Evolutionary conservation across 2,329 filamentous ascomycete genomes (phyloP), one percentile per base, ranked within the genome.

Genomic region (Stemphylium beticola): DNA sequence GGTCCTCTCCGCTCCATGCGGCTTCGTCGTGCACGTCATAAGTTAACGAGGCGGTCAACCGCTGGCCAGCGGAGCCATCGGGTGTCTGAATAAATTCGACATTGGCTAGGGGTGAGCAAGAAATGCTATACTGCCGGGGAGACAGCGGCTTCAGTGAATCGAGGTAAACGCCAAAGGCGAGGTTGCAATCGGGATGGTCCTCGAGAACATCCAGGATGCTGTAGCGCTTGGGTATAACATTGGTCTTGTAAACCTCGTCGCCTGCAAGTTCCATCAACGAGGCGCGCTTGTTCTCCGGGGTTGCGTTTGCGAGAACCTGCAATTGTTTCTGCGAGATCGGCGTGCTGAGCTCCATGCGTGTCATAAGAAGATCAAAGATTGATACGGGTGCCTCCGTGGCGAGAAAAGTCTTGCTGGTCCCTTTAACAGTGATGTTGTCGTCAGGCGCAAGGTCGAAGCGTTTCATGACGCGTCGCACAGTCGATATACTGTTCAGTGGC

Each of bases 31-130:
- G 51, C 12, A 54, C 46, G 14, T 54, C 51, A 5, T 54, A 54
- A 10, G 51, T 54, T 12, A 54, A 20, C 4, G 51, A 50, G 7
- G 46, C 51, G 15, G 40, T 40, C 15, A 54, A 17, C 6, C 40
- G 51, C 20, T 54, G 51, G 5, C 1, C 17, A 2, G 46, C 22
- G 3, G 40, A 34, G 26, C 51, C 46, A 15, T 50, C 34, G 1
- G 34, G 10, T 15, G 38, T 49, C n/a, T 44, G 46, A 17, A 50
- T 15, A 17, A 54, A 54, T 7, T 54, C 51, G 0, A 78, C 68
- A n/a, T 85, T 79, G 36, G 76, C 77, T 0, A 90, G 78, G 0
- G 88, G 87, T 0, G 88, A 90, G 0, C 88, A 91, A 1, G 88
- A 90, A 66, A 92, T 90, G 45, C 45, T 57, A 20, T 54, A 54